These are phyloP conservation scores for Fonsecaea erecta DNA, from an alignment of 2,329 filamentous ascomycete genomes.

Conservation along the genomic window DNA sequence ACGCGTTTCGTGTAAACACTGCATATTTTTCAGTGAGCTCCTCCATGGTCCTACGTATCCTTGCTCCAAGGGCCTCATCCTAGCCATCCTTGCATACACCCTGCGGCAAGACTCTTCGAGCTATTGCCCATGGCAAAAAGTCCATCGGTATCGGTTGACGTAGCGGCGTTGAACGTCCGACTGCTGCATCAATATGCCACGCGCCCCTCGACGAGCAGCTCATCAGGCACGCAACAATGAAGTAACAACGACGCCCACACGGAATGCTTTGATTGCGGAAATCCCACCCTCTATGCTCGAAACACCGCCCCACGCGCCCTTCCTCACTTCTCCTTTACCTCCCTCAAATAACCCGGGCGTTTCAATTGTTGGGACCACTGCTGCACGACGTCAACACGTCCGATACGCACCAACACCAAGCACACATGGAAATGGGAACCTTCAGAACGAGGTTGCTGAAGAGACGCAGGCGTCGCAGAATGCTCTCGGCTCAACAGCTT, in stretches of 20 bases:
- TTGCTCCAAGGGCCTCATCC: background rate
- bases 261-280: slow-evolving; percentile 38
- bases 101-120: background rate
- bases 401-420: slow-evolving; percentile 30
- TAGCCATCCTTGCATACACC: background rate
- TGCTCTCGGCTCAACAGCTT: slow-evolving; percentile 23
- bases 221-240: slow-evolving; percentile 25
- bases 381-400: slow-evolving; percentile 26
- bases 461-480: slow-evolving; percentile 28
- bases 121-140: slow-evolving; percentile 4
- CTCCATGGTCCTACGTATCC: background rate
- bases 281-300: slow-evolving; percentile 41
- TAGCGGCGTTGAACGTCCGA: background rate
- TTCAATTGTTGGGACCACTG: slow-evolving; percentile 30
- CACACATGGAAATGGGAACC: slow-evolving; percentile 19
- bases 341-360: slow-evolving; percentile 31
- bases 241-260: slow-evolving; percentile 35
- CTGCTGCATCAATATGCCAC: slow-evolving; percentile 31
- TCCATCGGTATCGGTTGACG: slow-evolving; percentile 17
- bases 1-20: background rate
- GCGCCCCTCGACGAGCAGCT: slow-evolving; percentile 34
- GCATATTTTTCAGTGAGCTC: background rate
- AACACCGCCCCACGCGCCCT: slow-evolving; percentile 39
- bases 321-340: slow-evolving; percentile 36
- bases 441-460: slow-evolving; percentile 17